phyloP scores from a whole-genome alignment of 306 rosid genomes.

The Fragaria nilgerrensis region DNA sequence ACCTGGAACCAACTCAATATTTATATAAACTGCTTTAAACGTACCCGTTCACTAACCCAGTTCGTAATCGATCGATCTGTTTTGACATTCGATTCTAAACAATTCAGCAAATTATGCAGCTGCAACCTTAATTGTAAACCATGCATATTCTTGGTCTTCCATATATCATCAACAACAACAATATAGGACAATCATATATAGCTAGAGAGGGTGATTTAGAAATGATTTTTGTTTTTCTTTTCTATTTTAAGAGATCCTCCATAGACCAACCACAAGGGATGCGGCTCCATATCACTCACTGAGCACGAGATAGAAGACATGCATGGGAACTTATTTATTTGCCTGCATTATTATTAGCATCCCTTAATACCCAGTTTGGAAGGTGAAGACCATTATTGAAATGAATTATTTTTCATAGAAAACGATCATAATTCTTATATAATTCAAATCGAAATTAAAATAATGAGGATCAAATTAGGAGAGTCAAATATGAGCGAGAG shows the following conservation, averaged over 20 bases:
- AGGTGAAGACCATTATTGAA: constrained; percentile 39
- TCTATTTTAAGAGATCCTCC: neutral
- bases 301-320: constrained; percentile 26
- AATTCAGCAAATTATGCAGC: neutral
- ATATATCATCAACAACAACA: neutral
- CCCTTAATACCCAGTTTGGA: constrained; percentile 31
- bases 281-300: constrained; percentile 25
- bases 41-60: no score
- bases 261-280: neutral
- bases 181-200: no score
- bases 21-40: neutral
- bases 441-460: neutral
- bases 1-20: neutral
- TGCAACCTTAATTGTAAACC: no score
- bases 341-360: constrained; percentile 36
- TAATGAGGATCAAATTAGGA: neutral
- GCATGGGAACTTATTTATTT: constrained; percentile 27
- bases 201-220: neutral
- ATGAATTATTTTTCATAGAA: constrained; percentile 16
- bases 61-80: neutral
- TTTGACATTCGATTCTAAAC: neutral
- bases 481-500: constrained; percentile 15
- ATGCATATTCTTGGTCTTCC: no score
- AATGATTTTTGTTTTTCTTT: neutral
- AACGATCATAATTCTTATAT: neutral